Base-by-base conservation (phyloP, 768 basidiomycete species). In the Tremella mesenterica region DNA sequence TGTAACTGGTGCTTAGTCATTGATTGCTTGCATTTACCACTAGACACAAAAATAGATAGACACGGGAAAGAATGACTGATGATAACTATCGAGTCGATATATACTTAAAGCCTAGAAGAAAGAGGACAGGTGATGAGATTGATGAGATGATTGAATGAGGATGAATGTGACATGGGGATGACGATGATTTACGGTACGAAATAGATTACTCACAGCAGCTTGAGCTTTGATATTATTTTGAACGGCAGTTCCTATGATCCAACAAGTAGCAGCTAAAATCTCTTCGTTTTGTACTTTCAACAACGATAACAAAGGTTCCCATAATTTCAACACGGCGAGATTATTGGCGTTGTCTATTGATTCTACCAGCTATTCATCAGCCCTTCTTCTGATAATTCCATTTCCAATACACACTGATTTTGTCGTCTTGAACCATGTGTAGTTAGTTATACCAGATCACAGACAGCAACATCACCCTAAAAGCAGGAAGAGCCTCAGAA, bases 141-240 rank as follows among this genome's bases (percentile, higher is more conserved):
- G n/a, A n/a, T n/a, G n/a, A n/a, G n/a, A n/a, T n/a, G n/a, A n/a
- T n/a, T n/a, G n/a, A n/a, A n/a, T n/a, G n/a, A n/a, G n/a, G n/a
- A n/a, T n/a, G n/a, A n/a, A n/a, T n/a, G n/a, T n/a, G n/a, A 43
- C 30, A 49, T 49, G 28, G 44, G 44, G 44, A 6, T 29, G 43
- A 29, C 13, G 4, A 20, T 2, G 20, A 27, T 16, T 4, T 20
- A 16, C 5, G 44, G 44, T 4, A 16, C 44, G 18, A 18, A 18
- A 23, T 26, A 43, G 26, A 41, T 23, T 20, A 68, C 72, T 56
- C 36, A 73, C 71, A n/a, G 72, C 71, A 38, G 69, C 64, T 50
- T 75, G 73, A 27, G 73, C 72, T 54, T 73, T 70, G n/a, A 67
- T 52, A 48, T 75, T 75, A 61, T 75, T 75, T 52, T 75, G 72